Conservation (phyloP, 108 stramenopile species). For the Fragilariopsis cylindrus region DNA sequence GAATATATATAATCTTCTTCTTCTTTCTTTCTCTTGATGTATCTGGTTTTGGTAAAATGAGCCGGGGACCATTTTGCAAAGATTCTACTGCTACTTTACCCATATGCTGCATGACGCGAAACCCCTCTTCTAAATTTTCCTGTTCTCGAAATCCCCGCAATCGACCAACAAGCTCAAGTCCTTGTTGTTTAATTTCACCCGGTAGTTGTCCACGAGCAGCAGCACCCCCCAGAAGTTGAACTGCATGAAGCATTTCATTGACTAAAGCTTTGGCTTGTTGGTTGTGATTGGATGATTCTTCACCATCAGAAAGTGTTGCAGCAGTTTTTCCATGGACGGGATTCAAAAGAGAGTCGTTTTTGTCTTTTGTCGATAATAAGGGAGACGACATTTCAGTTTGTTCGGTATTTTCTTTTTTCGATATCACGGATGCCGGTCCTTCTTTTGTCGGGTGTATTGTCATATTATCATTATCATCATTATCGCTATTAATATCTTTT, state of each 20-base stretch:
- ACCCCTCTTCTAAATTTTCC: constrained; percentile 42
- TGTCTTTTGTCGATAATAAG: too few relatives aligned
- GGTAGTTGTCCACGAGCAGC: constrained; percentile 41
- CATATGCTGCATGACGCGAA: constrained; percentile 49
- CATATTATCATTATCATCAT: too few relatives aligned
- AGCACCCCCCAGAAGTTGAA: constrained; percentile 47
- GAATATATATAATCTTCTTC: constrained; percentile 29
- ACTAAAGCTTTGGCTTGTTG: constrained; percentile 52
- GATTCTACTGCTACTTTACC: constrained; percentile 46
- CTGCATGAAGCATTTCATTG: constrained; percentile 47
- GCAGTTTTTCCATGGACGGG: too few relatives aligned
- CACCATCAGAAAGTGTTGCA: too few relatives aligned
- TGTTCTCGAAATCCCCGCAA: constrained; percentile 37
- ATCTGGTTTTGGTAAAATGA: constrained; percentile 31
- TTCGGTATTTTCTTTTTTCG: background rate
- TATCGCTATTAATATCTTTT: background rate
- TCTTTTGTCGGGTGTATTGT: too few relatives aligned
- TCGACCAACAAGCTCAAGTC: constrained; percentile 32
- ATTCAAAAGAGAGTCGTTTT: too few relatives aligned
- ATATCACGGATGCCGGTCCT: too few relatives aligned
- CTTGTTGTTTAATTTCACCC: constrained; percentile 40
- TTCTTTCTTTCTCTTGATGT: background rate
- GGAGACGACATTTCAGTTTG: background rate
- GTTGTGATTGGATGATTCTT: background rate
- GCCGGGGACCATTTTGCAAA: constrained; percentile 30